Conservation (phyloP, 306 rosid species). For the Bauhinia variegata region DNA sequence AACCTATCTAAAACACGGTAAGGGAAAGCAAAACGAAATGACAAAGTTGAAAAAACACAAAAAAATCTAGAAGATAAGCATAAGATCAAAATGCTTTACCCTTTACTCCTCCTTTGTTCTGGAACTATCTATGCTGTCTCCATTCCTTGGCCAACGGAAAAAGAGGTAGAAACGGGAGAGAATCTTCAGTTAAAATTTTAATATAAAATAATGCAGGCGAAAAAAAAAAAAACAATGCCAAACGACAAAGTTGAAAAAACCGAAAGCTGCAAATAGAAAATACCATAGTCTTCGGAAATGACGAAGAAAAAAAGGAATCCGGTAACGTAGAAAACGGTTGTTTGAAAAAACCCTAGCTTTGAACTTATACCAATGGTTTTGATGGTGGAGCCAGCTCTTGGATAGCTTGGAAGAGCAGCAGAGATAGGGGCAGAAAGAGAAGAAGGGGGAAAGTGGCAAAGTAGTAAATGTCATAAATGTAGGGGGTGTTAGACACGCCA, state of each 20-base stretch:
- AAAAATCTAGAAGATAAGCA: constrained; percentile 3
- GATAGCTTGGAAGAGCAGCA: not conserved
- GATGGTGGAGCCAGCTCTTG: constrained; percentile 38
- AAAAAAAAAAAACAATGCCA: constrained; percentile 43
- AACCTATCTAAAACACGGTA: constrained; percentile 28
- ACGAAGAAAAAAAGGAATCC: constrained; percentile 31
- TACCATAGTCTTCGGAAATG: constrained; percentile 37
- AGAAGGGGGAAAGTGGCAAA: constrained; percentile 50
- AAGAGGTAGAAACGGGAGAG: constrained; percentile 38
- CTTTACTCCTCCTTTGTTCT: constrained; percentile 30
- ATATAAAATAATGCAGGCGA: constrained; percentile 25
- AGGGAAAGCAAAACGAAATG: not conserved
- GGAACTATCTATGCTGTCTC: constrained; percentile 24
- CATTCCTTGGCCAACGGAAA: constrained; percentile 30
- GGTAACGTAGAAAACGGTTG: constrained; percentile 51
- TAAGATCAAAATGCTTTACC: constrained; percentile 5
- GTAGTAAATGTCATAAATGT: constrained; percentile 56
- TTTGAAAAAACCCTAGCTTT: constrained; percentile 42
- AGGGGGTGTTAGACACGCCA: constrained; percentile 42
- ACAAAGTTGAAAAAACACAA: not conserved
- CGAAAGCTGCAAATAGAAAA: constrained; percentile 35
- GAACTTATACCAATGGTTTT: constrained; percentile 28
- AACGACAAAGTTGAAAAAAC: constrained; percentile 51
- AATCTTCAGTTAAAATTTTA: constrained; percentile 48
- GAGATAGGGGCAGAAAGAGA: constrained; percentile 5